phyloP scores from a whole-genome alignment of 345 rosid genomes.

The Eucalyptus victrix region DNA sequence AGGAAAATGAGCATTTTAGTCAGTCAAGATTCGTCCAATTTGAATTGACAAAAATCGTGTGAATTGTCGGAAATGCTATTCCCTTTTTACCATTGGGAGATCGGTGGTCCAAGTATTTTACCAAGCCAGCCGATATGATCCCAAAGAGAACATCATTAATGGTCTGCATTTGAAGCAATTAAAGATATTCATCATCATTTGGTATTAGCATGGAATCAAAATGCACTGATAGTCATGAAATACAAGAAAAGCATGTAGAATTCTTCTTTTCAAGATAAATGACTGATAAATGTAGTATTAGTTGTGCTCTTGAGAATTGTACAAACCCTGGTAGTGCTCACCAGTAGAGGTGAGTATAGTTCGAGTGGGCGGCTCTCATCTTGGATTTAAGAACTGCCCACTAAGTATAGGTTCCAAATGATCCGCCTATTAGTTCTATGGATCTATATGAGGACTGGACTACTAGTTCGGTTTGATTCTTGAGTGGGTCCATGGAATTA shows the following conservation, averaged over 20 bases:
- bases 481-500: too few species aligned
- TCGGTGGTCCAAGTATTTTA: constrained; percentile 39
- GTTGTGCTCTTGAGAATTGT: too few species aligned
- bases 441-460: fast-evolving
- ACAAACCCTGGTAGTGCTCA: too few species aligned
- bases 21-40: not conserved
- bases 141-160: constrained; percentile 62
- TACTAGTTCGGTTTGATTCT: fast-evolving
- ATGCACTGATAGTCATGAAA: not conserved
- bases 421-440: too few species aligned
- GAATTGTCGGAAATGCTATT: not conserved
- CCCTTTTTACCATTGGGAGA: constrained; percentile 23
- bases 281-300: too few species aligned
- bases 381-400: too few species aligned
- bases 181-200: not conserved
- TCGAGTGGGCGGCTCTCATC: too few species aligned
- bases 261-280: too few species aligned
- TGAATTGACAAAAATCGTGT: not conserved
- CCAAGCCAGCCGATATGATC: constrained; percentile 33
- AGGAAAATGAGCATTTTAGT: not conserved
- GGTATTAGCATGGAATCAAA: not conserved
- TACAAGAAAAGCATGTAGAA: too few species aligned
- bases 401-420: too few species aligned
- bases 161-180: constrained; percentile 16
- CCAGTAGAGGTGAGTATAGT: too few species aligned